Base-by-base conservation (phyloP, 345 rosid species). In the Eutrema japonicum region DNA sequence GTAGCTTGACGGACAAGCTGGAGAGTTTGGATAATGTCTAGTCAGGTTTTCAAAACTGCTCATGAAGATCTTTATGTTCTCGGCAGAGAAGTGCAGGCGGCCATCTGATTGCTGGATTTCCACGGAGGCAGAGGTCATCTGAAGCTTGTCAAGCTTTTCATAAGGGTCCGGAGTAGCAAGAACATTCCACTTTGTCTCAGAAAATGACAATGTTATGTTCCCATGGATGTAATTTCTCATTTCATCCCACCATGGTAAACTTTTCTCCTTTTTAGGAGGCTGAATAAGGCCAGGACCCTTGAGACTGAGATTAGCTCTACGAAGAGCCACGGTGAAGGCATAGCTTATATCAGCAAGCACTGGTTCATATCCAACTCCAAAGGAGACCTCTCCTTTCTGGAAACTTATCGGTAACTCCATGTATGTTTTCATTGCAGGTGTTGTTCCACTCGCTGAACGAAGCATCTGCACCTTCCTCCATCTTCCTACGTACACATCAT, bases 241-340 rank as follows among this genome's bases (percentile, higher is more conserved):
- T 42, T 92, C 99, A 87, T 95, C 99, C 99, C 99, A 95, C 99
- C 99, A 95, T 4, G 99, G 97, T 62, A 95, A 90, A 68, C 87
- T 95, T 74, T 86, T 86, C 82, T 95, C 99, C 76, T 88, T 95
- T 79, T 95, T 95, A 7, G 89, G 89, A 41, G 92, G 94, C 70
- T 47, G 77, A 1, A 85, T 83, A 54, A 78, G 78, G 50, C 81
- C 85, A 66, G 94, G 87, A 74, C 91, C 85, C 75, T 86, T 83
- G 74, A 76, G 80, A 82, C 99, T 92, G 48, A 95, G 83, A 61
- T 92, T 90, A 61, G 99, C 97, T 82, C 97, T 89, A 63, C 97
- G 96, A 64, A 95, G 96, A 53, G 96, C 99, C 81, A 92, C 94
- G 2, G 92, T 88, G 82, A 95, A 95, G 60, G 97, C 93, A 74